Conservation (phyloP, 805 yeast genomes). For the Suhomyces faveliae region DNA sequence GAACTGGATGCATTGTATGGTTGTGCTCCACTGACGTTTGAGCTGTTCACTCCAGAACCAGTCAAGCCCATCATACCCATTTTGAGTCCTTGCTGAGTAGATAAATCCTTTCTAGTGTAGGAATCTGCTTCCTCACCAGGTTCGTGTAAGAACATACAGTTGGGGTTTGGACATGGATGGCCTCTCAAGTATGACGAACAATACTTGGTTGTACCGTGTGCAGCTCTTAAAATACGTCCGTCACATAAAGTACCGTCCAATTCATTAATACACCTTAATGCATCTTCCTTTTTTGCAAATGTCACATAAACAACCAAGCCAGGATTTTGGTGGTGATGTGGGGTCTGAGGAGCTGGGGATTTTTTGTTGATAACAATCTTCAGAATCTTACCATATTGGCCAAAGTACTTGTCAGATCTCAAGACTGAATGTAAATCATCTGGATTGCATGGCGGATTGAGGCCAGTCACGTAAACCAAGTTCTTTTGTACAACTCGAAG, state of each 20-base stretch:
- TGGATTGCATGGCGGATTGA: slow-evolving; percentile 80
- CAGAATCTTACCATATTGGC: slow-evolving; percentile 95
- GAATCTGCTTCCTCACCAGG: slow-evolving; percentile 99
- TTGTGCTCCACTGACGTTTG: slow-evolving; percentile 17
- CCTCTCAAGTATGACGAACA: slow-evolving; percentile 96
- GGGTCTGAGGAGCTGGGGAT: slow-evolving; percentile 43
- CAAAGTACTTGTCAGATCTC: slow-evolving; percentile 90
- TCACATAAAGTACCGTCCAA: slow-evolving; percentile 92
- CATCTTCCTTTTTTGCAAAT: slow-evolving; percentile 90
- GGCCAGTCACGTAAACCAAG: slow-evolving; percentile 91
- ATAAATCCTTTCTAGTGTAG: slow-evolving; percentile 83
- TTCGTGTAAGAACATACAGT: slow-evolving; percentile 98
- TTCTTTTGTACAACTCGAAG: slow-evolving; percentile 98
- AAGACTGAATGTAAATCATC: slow-evolving; percentile 81
- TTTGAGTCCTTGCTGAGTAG: slow-evolving; percentile 69
- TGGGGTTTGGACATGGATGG: slow-evolving; percentile 95
- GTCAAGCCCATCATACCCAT: slow-evolving; percentile 46
- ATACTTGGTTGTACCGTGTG: slow-evolving; percentile 97
- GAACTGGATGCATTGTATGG: slow-evolving; percentile 3
- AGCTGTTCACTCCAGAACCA: slow-evolving; percentile 13
- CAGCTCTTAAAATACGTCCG: slow-evolving; percentile 86
- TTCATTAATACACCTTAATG: slow-evolving; percentile 87
- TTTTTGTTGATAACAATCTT: slow-evolving; percentile 90
- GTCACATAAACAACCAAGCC: slow-evolving; percentile 97
- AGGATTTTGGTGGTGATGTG: slow-evolving; percentile 47